These are phyloP conservation scores for Allomyces javanicus DNA, from an alignment of 192 early-diverging fungal species.

Conservation along the genomic window DNA sequence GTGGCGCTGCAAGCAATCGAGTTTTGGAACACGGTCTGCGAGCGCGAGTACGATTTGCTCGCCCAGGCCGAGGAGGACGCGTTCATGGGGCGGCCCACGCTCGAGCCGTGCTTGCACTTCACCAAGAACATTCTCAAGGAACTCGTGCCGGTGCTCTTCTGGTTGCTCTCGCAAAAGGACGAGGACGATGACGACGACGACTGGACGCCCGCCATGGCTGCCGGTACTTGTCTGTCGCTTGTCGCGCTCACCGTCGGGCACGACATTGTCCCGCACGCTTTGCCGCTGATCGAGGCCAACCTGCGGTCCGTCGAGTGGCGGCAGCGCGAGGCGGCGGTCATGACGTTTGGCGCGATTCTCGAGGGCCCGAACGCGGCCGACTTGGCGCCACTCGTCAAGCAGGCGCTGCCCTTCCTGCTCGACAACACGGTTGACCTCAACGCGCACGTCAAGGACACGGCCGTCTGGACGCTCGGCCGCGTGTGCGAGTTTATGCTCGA, in stretches of 20 bases:
- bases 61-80: constrained; percentile 35
- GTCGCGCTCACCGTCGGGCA: constrained; percentile 68
- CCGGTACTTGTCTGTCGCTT: constrained; percentile 79
- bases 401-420: constrained; percentile 76
- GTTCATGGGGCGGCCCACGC: not conserved
- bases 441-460: constrained; percentile 85
- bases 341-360: constrained; percentile 96
- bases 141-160: constrained; percentile 67
- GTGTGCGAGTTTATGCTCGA: constrained; percentile 60
- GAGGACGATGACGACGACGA: constrained; percentile 98
- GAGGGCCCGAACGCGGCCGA: constrained; percentile 61
- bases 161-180: constrained; percentile 83
- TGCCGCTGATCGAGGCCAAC: constrained; percentile 76
- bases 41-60: constrained; percentile 68
- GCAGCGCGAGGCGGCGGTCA: constrained; percentile 85
- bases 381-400: constrained; percentile 47
- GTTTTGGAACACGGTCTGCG: constrained; percentile 98
- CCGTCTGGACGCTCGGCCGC: constrained; percentile 95
- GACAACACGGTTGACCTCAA: constrained; percentile 71
- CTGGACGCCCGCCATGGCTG: constrained; percentile 97
- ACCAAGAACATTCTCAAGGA: not conserved
- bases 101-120: not conserved
- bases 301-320: constrained; percentile 77
- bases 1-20: constrained; percentile 95
- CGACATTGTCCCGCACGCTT: constrained; percentile 57